These are phyloP conservation scores for Acorus gramineus DNA, from an alignment of 106 monocot genomes.

Conservation along the genomic window DNA sequence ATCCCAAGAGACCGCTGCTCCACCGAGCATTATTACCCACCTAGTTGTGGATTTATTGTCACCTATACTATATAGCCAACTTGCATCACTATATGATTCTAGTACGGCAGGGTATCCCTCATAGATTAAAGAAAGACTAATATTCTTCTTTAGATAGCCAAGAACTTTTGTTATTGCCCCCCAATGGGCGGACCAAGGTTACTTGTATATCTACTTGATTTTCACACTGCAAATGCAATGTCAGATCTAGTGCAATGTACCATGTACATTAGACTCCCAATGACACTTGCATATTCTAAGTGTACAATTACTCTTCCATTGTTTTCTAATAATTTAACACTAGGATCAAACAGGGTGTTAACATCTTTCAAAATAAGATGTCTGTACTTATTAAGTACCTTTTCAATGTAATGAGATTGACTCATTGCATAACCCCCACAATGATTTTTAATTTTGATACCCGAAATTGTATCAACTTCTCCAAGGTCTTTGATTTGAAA, in stretches of 20 bases:
- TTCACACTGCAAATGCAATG: slow-evolving; percentile 2
- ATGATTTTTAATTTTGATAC: too few relatives aligned
- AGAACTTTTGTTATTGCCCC: too few relatives aligned
- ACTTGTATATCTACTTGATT: neutral
- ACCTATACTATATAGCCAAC: neutral
- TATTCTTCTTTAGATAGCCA: neutral
- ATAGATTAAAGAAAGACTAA: neutral
- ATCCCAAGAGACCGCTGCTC: neutral
- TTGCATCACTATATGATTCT: neutral
- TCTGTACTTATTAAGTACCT: too few relatives aligned
- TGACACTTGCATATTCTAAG: neutral
- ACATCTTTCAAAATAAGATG: too few relatives aligned
- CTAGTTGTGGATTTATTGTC: neutral
- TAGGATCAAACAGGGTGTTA: too few relatives aligned
- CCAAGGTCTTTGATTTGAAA: neutral
- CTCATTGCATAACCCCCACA: too few relatives aligned
- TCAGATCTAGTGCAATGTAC: neutral
- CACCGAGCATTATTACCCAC: neutral
- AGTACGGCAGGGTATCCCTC: neutral
- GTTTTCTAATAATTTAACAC: too few relatives aligned
- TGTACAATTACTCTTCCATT: too few relatives aligned
- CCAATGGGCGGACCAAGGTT: too few relatives aligned
- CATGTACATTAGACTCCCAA: neutral
- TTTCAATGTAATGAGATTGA: too few relatives aligned
- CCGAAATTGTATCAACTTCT: too few relatives aligned